Evolutionary conservation across 1,139 yeast species (phyloP).

Genomic region (Sugiyamaella castrensis): DNA sequence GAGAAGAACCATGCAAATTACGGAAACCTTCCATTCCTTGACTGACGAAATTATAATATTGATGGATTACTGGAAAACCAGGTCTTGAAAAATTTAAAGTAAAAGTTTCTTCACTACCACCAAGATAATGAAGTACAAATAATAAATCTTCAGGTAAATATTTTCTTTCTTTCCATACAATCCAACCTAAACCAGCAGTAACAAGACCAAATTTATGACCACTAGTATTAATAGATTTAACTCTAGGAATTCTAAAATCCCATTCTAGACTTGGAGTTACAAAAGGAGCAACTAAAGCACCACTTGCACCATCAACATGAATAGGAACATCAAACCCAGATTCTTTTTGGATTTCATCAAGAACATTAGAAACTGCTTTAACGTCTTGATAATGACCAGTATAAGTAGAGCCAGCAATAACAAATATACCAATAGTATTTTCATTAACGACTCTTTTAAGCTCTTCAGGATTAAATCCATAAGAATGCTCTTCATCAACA

Average conservation of each 20-base stretch:
- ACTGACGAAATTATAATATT: slow-evolving; percentile 73
- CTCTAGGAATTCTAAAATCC: slow-evolving; percentile 80
- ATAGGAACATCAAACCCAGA: slow-evolving; percentile 70
- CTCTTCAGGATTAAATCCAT: slow-evolving; percentile 58
- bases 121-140: slow-evolving; percentile 78
- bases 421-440: slow-evolving; percentile 89
- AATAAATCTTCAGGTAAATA: slow-evolving; percentile 68
- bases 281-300: slow-evolving; percentile 86
- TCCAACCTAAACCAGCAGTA: slow-evolving; percentile 92
- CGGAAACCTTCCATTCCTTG: slow-evolving; percentile 71
- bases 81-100: slow-evolving; percentile 89
- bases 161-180: slow-evolving; percentile 67
- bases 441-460: slow-evolving; percentile 72
- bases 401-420: slow-evolving; percentile 85
- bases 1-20: slow-evolving; percentile 57
- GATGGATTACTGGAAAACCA: slow-evolving; percentile 86
- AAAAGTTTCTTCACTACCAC: slow-evolving; percentile 86
- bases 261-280: slow-evolving; percentile 69
- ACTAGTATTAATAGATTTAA: slow-evolving; percentile 82
- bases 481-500: slow-evolving; percentile 57
- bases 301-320: slow-evolving; percentile 93
- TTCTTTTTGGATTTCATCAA: slow-evolving; percentile 67
- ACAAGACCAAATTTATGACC: slow-evolving; percentile 93
- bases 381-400: slow-evolving; percentile 92
- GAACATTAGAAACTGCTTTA: slow-evolving; percentile 51